A percentile compares a stretch with the other conserved stretches of the same genome.
phyloP scores from a whole-genome alignment of 2,329 filamentous ascomycete species.

The Pestalotiopsis sp. region DNA sequence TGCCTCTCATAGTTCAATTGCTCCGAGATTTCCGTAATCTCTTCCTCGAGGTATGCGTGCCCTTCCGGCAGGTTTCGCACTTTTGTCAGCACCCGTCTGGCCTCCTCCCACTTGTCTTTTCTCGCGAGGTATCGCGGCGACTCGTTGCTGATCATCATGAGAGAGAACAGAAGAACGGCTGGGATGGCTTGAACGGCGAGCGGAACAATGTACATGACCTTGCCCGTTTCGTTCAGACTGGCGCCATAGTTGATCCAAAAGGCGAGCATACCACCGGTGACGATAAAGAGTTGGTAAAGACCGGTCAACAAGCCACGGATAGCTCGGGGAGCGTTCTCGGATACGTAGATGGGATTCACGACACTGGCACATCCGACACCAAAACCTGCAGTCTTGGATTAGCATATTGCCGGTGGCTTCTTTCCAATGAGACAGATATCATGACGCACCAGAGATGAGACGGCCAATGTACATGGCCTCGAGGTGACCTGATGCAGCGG shows the following conservation, averaged over 20 bases:
- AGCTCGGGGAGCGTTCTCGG: constrained; percentile 45
- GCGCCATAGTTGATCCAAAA: constrained; percentile 56
- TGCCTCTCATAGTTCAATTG: constrained; percentile 66
- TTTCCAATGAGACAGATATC: not conserved
- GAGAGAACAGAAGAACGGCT: constrained; percentile 57
- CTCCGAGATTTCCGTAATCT: constrained; percentile 62
- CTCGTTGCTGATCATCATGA: constrained; percentile 67
- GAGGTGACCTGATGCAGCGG: constrained; percentile 57
- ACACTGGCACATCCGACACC: constrained; percentile 45
- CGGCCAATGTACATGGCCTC: constrained; percentile 65
- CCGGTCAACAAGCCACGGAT: constrained; percentile 47
- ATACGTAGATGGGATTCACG: constrained; percentile 47
- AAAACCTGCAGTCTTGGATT: constrained; percentile 28
- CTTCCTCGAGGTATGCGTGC: constrained; percentile 59
- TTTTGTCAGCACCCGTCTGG: constrained; percentile 53
- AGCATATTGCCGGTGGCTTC: too few relatives aligned
- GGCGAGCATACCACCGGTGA: constrained; percentile 44
- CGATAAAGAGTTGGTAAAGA: constrained; percentile 49
- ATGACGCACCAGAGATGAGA: constrained; percentile 44
- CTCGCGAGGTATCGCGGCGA: constrained; percentile 68
- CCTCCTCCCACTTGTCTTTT: constrained; percentile 66
- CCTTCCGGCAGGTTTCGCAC: constrained; percentile 56
- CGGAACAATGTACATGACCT: constrained; percentile 56
- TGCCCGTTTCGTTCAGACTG: constrained; percentile 35
- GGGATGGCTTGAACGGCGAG: constrained; percentile 66